A percentile compares a stretch with the other conserved stretches of the same genome.
These are phyloP conservation scores for Globisporangium canariense DNA, from an alignment of 352 stramenopile genomes.

Conservation along the genomic window DNA sequence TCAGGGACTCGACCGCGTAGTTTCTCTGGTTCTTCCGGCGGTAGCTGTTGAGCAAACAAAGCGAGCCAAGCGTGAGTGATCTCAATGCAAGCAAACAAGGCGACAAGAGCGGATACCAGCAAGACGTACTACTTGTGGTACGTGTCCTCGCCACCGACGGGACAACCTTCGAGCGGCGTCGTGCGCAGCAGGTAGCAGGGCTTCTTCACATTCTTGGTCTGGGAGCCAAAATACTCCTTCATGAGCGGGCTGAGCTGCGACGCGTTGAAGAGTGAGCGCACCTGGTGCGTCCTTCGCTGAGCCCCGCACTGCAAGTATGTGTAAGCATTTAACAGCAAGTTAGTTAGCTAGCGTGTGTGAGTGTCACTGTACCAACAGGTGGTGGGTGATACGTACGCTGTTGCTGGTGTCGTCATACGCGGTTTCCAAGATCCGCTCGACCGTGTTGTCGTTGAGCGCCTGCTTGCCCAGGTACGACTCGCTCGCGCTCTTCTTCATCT, in stretches of 20 bases:
- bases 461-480: slow-evolving; percentile 56
- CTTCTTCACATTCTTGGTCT: slow-evolving; percentile 61
- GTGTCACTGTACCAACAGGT: neutral
- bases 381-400: slow-evolving; percentile 1
- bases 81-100: neutral
- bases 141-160: slow-evolving; percentile 79
- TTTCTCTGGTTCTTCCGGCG: slow-evolving; percentile 40
- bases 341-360: neutral
- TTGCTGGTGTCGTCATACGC: slow-evolving; percentile 5
- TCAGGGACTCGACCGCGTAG: slow-evolving; percentile 38
- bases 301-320: slow-evolving; percentile 4
- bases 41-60: slow-evolving; percentile 29
- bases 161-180: slow-evolving; percentile 59
- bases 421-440: slow-evolving; percentile 50
- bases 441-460: slow-evolving; percentile 45
- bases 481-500: slow-evolving; percentile 39
- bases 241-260: slow-evolving; percentile 77
- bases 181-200: slow-evolving; percentile 73
- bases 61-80: neutral
- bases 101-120: neutral
- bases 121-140: slow-evolving; percentile 65
- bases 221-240: slow-evolving; percentile 68
- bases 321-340: neutral
- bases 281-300: slow-evolving; percentile 53
- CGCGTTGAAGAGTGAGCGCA: slow-evolving; percentile 71